Percentiles rank a stretch among this genome's conserved stretches.
Conservation (phyloP, 73 alveolate species). For the Blepharisma stoltei region DNA sequence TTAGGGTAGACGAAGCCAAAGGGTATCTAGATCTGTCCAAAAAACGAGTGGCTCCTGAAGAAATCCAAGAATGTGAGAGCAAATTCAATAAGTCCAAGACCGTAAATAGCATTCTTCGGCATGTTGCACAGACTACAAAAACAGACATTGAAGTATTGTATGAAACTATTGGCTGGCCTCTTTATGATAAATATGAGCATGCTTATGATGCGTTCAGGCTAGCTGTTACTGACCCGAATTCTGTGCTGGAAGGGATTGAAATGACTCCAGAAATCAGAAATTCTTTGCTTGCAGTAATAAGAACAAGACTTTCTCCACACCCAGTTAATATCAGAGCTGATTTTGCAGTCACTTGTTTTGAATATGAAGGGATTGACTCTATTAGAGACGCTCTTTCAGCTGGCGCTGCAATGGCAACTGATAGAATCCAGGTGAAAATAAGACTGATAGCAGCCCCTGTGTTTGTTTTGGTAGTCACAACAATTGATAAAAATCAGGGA, state of each 20-base stretch:
- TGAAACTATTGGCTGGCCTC: constrained; percentile 77
- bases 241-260: constrained; percentile 54
- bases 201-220: constrained; percentile 80
- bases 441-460: constrained; percentile 80
- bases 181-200: constrained; percentile 74
- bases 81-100: constrained; percentile 67
- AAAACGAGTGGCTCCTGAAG: constrained; percentile 77
- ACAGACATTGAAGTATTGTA: constrained; percentile 58
- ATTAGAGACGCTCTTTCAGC: constrained; percentile 66
- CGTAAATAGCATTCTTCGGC: constrained; percentile 73
- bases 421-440: constrained; percentile 52
- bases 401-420: constrained; percentile 46
- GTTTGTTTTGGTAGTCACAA: constrained; percentile 58
- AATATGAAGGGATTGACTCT: constrained; percentile 88
- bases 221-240: constrained; percentile 62
- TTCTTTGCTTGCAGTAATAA: constrained; percentile 56
- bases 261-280: constrained; percentile 53
- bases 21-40: constrained; percentile 92
- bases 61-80: constrained; percentile 58
- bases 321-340: constrained; percentile 75
- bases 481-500: constrained; percentile 80
- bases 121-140: constrained; percentile 49
- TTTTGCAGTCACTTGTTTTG: constrained; percentile 73
- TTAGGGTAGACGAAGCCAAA: constrained; percentile 82
- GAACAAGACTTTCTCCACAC: constrained; percentile 65